These are phyloP conservation scores for Neurospora sp. DNA, from an alignment of 495 filamentous ascomycete genomes.

Conservation along the genomic window DNA sequence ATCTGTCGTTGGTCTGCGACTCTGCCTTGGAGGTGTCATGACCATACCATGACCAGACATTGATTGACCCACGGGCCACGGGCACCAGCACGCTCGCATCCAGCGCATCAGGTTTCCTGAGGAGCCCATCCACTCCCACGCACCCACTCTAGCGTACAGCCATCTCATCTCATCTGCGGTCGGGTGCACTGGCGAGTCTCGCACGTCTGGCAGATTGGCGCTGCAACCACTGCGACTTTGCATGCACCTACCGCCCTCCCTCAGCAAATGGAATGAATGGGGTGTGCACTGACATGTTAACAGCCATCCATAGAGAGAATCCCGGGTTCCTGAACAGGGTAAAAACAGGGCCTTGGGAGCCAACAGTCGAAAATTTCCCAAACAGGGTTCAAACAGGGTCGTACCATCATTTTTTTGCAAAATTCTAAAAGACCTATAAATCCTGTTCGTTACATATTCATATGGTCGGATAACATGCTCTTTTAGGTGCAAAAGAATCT, in stretches of 20 bases:
- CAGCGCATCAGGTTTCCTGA: neutral
- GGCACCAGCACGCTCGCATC: neutral
- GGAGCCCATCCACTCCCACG: neutral
- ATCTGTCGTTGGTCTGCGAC: neutral
- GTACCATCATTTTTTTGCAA: no score
- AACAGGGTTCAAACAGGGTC: no score
- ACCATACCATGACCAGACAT: neutral
- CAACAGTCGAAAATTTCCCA: no score
- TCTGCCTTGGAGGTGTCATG: neutral
- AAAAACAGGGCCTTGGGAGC: no score
- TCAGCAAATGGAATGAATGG: neutral
- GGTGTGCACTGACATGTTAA: neutral
- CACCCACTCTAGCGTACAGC: neutral
- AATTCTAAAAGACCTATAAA: no score
- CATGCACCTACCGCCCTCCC: neutral
- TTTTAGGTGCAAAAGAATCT: no score
- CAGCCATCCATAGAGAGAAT: no score
- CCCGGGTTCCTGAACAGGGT: no score
- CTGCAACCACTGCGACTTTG: neutral
- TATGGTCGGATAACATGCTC: no score
- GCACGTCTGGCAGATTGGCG: neutral
- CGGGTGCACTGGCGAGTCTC: neutral
- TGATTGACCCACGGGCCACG: neutral
- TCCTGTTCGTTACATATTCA: no score
- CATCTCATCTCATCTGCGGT: neutral